phyloP scores from a whole-genome alignment of 257 asterid species.

The Fraxinus excelsior region DNA sequence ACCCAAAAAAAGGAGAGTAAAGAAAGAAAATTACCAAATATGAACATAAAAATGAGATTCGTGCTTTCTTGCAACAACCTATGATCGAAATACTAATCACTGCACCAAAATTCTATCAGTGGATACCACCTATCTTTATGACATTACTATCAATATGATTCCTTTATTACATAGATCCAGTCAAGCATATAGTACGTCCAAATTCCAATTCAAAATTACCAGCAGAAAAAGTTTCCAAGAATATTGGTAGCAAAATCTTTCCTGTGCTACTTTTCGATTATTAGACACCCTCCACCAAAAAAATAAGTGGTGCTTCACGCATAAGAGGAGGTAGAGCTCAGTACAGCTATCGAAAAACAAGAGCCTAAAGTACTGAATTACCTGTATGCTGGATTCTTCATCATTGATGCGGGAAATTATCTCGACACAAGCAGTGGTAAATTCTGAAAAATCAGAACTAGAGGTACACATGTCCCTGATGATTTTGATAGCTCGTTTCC shows the following conservation, averaged over 20 bases:
- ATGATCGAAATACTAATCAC: slow-evolving; percentile 13
- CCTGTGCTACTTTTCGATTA: slow-evolving; percentile 8
- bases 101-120: slow-evolving; percentile 4
- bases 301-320: neutral
- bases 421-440: slow-evolving; percentile 77
- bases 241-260: slow-evolving; percentile 6
- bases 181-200: slow-evolving; percentile 14
- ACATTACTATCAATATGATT: slow-evolving; percentile 18
- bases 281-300: slow-evolving; percentile 3
- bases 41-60: neutral
- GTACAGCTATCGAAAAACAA: slow-evolving; percentile 10
- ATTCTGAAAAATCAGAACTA: slow-evolving; percentile 63
- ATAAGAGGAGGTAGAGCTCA: slow-evolving; percentile 11
- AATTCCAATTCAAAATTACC: neutral
- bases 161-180: slow-evolving; percentile 18
- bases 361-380: slow-evolving; percentile 33
- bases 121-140: slow-evolving; percentile 25
- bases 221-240: neutral
- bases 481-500: slow-evolving; percentile 95
- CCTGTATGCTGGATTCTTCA: slow-evolving; percentile 98
- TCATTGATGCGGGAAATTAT: slow-evolving; percentile 92
- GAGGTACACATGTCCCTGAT: slow-evolving; percentile 95
- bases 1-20: too few relatives aligned
- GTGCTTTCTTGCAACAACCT: slow-evolving; percentile 11
- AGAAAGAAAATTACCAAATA: too few relatives aligned